These are phyloP conservation scores for Beauveria australis DNA, from an alignment of 2,329 filamentous ascomycete species.

Conservation along the genomic window DNA sequence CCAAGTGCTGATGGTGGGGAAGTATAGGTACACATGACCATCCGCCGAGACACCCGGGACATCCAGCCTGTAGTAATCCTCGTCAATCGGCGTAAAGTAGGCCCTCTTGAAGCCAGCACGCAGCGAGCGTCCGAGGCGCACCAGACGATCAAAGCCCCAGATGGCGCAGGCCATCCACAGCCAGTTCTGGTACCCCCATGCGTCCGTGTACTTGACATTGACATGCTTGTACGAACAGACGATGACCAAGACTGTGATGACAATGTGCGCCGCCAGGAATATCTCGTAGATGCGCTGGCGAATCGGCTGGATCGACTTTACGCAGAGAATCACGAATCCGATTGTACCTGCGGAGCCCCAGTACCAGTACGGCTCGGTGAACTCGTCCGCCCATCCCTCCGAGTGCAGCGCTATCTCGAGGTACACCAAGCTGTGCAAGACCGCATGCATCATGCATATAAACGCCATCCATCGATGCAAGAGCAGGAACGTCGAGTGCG, in stretches of 20 bases:
- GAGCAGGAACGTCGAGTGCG: conserved; percentile 35
- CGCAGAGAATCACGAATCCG: conserved; percentile 21
- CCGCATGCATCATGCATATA: conserved; percentile 35
- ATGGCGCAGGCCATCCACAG: conserved; percentile 20
- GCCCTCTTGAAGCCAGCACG: conserved; percentile 20
- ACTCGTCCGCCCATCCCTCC: conserved; percentile 20
- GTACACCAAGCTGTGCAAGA: conserved; percentile 37
- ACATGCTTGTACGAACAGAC: conserved; percentile 37
- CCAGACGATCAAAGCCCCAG: conserved; percentile 22
- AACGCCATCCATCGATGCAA: conserved; percentile 40
- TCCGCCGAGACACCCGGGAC: conserved; percentile 18
- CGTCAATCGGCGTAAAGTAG: conserved; percentile 20
- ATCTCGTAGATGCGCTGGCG: conserved; percentile 32
- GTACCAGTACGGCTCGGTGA: conserved; percentile 30
- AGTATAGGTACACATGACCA: conserved; percentile 24
- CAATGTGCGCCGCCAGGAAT: conserved; percentile 36
- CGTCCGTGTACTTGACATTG: conserved; percentile 22
- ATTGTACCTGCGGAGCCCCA: conserved; percentile 36
- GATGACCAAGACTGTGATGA: conserved; percentile 31
- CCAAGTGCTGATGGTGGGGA: conserved; percentile 22
- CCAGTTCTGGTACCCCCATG: conserved; percentile 34
- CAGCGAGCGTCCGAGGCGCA: conserved; percentile 15
- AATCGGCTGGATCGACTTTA: conserved; percentile 27
- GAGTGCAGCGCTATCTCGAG: conserved; percentile 25
- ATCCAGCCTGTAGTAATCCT: conserved; percentile 23